phyloP scores from a whole-genome alignment of 2,329 filamentous ascomycete genomes.

The Fusarium sp. region DNA sequence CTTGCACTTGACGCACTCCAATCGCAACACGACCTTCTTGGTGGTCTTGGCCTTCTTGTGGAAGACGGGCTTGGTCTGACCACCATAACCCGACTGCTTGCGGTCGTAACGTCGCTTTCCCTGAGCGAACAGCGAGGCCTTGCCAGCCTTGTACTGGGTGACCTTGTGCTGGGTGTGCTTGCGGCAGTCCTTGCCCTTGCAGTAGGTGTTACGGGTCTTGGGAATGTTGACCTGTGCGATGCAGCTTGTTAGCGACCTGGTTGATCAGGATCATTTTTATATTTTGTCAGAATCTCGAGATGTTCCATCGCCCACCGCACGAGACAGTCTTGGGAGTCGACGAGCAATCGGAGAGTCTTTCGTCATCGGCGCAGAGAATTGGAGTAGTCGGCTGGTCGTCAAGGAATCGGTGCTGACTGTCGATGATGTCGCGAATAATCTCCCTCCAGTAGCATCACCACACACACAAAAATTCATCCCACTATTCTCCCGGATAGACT shows the following conservation, averaged over 20 bases:
- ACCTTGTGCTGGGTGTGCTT: constrained; percentile 94
- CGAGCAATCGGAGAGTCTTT: constrained; percentile 7
- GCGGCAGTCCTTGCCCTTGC: constrained; percentile 95
- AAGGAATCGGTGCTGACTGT: constrained; percentile 28
- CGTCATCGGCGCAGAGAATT: background rate
- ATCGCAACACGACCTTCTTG: constrained; percentile 99
- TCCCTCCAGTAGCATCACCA: constrained; percentile 29
- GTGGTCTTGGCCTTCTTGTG: constrained; percentile 99
- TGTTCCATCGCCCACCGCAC: constrained; percentile 22
- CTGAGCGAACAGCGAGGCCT: constrained; percentile 96
- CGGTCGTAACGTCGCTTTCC: constrained; percentile 99
- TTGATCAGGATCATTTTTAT: constrained; percentile 14
- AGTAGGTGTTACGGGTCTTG: constrained; percentile 97
- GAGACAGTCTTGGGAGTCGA: constrained; percentile 39
- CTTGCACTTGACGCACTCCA: constrained; percentile 99
- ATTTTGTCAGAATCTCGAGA: constrained; percentile 27
- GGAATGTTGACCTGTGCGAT: constrained; percentile 89
- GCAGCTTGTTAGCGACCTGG: constrained; percentile 48
- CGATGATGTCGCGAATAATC: constrained; percentile 35
- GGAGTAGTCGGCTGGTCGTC: constrained; percentile 20
- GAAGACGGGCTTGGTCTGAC: constrained; percentile 99
- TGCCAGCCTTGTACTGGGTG: constrained; percentile 97
- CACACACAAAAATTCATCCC: constrained; percentile 41
- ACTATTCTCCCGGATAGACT: constrained; percentile 43
- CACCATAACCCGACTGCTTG: constrained; percentile 99